phyloP scores from a whole-genome alignment of 495 filamentous ascomycete species.

The Talaromyces ruber region DNA sequence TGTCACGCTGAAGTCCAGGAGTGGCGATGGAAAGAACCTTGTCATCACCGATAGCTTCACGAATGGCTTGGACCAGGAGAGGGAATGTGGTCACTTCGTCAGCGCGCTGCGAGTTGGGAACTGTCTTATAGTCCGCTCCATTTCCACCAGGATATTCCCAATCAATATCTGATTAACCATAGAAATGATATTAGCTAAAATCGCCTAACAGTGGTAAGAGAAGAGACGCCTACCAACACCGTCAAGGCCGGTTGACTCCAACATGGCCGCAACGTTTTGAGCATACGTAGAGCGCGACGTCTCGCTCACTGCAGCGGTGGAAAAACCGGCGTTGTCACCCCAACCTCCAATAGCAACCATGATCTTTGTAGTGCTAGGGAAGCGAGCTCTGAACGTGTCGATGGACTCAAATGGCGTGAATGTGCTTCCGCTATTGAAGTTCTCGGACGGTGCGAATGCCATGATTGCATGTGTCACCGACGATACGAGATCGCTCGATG shows the following conservation, averaged over 20 bases:
- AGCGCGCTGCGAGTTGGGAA: constrained; percentile 51
- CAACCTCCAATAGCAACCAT: constrained; percentile 69
- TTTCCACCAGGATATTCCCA: constrained; percentile 82
- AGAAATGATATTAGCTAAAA: constrained; percentile 17
- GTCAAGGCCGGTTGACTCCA: constrained; percentile 53
- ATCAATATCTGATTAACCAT: constrained; percentile 47
- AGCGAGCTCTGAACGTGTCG: constrained; percentile 46
- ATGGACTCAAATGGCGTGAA: constrained; percentile 55
- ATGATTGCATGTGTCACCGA: constrained; percentile 50
- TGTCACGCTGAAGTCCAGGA: constrained; percentile 57
- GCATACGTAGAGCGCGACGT: constrained; percentile 49
- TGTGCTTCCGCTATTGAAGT: constrained; percentile 41
- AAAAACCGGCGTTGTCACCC: constrained; percentile 60
- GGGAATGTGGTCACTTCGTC: constrained; percentile 60
- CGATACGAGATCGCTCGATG: constrained; percentile 4
- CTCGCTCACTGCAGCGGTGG: constrained; percentile 44
- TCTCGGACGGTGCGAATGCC: constrained; percentile 53
- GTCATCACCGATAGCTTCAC: constrained; percentile 47
- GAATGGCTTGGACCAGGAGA: constrained; percentile 50
- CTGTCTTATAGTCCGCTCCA: constrained; percentile 63
- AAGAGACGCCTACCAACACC: constrained; percentile 28
- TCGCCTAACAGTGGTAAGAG: background rate
- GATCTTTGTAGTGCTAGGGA: constrained; percentile 49
- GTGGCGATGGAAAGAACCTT: constrained; percentile 64
- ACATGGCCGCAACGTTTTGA: constrained; percentile 54